Base-by-base conservation (phyloP, 495 filamentous ascomycete genomes). In the Podospora pseudocomata region DNA sequence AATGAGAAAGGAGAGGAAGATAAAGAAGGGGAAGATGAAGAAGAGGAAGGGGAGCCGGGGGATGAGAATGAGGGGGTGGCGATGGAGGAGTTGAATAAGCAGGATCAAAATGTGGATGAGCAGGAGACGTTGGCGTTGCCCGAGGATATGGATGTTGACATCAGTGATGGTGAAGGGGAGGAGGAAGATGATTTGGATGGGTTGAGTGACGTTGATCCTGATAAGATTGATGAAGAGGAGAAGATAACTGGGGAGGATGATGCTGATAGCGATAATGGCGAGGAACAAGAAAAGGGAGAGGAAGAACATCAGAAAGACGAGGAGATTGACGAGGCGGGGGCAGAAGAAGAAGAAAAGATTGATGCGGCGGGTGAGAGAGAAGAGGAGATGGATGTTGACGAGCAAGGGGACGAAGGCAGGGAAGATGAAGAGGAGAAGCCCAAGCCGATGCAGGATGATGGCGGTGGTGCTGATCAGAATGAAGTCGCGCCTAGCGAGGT, bases 1-100 rank as follows among this genome's bases (percentile, higher is more conserved):
- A 83, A 89, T 70, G 76, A 89, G 62, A 80, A 86, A 60, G 86
- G 88, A 34, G 69, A 67, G 32, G 85, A 88, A 54, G 81, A 84
- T 16, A 78, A 86, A 11, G 83, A 87, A 11, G 81, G 80, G 2
- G 79, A 81, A 11, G 59, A 20, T 67, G 83, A 83, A 6, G 89
- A 90, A 67, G 83, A 85, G 39, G 80, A 88, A 58, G 84, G 83
- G 18, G 83, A 86, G 55, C 85, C 86, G 26, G 91, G 92, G 20
- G 83, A 89, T 2, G 88, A 94, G 70, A 88, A 95, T 68, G 91
- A 97, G 70, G 85, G 89, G 62, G 88, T 92, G 26, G 81, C 88
- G 64, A 86, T 90, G 59, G 84, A 86, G 63, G 87, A 88, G 60
- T 78, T 83, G 30, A 88, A 88, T 56, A 86, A 85, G 23, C 84